Conservation (phyloP, 768 basidiomycete species). For the Calocera cornea region DNA sequence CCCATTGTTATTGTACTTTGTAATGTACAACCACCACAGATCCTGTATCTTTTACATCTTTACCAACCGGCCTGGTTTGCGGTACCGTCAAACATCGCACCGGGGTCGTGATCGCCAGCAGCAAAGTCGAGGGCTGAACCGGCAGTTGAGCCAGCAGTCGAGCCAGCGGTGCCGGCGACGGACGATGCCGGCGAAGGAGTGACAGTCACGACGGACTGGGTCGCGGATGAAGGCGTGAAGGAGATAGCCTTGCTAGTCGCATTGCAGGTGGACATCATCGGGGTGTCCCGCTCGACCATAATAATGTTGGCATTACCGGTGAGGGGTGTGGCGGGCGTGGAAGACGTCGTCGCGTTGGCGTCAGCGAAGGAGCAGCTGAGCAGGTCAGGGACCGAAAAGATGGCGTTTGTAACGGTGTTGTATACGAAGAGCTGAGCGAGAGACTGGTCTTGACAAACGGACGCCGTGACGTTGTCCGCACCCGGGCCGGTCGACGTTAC, state of each 20-base stretch:
- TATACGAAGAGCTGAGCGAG: slow-evolving; percentile 1
- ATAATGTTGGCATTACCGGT: neutral
- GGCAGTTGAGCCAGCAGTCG: neutral
- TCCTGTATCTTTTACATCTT: neutral
- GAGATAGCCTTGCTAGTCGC: neutral
- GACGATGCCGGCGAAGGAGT: neutral
- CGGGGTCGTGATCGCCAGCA: neutral
- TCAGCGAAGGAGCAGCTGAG: neutral
- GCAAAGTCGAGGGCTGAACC: neutral
- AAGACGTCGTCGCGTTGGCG: neutral
- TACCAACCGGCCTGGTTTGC: neutral
- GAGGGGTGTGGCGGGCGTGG: neutral
- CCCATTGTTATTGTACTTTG: neutral
- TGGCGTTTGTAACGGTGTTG: neutral
- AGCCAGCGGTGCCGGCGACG: neutral
- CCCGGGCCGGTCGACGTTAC: neutral
- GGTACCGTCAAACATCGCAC: neutral
- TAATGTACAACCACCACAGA: slow-evolving; percentile 4
- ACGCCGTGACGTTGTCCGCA: neutral
- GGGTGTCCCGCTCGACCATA: slow-evolving; percentile 1
- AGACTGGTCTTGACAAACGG: neutral
- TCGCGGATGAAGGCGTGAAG: neutral
- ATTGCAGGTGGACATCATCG: neutral
- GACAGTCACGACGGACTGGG: neutral
- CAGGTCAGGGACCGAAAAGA: neutral